Base-by-base conservation (phyloP, 148 eudicot genomes). In the Vaccinium corymbosum region DNA sequence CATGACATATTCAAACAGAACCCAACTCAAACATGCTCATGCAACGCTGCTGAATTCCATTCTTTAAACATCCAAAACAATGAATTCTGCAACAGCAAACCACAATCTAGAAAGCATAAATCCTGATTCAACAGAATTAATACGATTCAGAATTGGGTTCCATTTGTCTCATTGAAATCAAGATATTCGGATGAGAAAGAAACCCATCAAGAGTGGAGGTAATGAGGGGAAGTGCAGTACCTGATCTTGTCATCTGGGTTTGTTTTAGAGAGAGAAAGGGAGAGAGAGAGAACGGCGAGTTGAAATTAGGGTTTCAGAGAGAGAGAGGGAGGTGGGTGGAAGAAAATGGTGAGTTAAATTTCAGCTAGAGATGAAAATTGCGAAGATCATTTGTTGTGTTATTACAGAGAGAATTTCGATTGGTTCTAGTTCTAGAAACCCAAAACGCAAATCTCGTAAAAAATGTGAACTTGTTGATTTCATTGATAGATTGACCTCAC, bases 251-350 rank as follows among this genome's bases (percentile, higher is more conserved):
- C 78, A 71, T 79, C 50, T 55, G 57, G 56, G 78, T 38, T 22
- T 17, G 78, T 25, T 11, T 14, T 5, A 59, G 16, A 81, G 84
- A 29, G 76, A 82, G 11, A 71, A 15, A 57, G 82, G 19, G 83
- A 83, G 79, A 78, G 42, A 79, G 52, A 86, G 70, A 80, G 72
- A 82, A 78, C 80, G 78, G 84, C 83, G 71, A 89, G 86, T 84
- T 87, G 73, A 86, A 90, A 88, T 93, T 91, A 93, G 94, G 95
- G 91, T 35, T 35, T 35, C 38, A 10, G 72, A 27, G 77, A 42
- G 80, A 42, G 80, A 80, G 80, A 76, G 81, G 86, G 82, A 70
- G 87, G 80, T 53, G 68, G 87, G 80, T 53, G 68, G 57, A 51
- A 49, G 86, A 82, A 50, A 82, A 50, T 82, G 84, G 86, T 50